phyloP scores from a whole-genome alignment of 176 grass and related monocot genomes.

The Poa pratensis region DNA sequence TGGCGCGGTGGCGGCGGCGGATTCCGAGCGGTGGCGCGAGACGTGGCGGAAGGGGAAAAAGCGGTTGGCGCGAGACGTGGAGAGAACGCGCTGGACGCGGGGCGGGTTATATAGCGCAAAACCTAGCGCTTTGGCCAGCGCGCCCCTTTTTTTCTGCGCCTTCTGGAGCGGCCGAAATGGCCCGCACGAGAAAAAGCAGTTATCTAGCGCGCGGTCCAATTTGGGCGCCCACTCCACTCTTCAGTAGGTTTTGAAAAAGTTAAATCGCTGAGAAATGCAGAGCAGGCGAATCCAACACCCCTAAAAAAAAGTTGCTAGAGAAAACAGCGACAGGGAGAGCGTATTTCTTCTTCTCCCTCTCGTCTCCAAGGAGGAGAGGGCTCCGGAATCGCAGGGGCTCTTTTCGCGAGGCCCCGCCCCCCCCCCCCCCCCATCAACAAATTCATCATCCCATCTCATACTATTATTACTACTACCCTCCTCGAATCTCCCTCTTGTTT shows the following conservation, averaged over 20 bases:
- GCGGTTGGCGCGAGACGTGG: too few relatives aligned
- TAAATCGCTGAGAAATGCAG: conserved; percentile 20
- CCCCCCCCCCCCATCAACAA: neutral
- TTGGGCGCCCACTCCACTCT: too few relatives aligned
- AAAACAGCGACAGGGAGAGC: neutral
- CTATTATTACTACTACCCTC: neutral
- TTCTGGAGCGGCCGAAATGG: too few relatives aligned
- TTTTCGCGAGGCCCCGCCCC: conserved; percentile 31
- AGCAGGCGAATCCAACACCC: conserved; percentile 42
- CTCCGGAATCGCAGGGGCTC: conserved; percentile 42
- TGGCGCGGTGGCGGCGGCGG: too few relatives aligned
- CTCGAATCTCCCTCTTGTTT: neutral
- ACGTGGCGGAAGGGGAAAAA: too few relatives aligned
- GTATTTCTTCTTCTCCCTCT: conserved; percentile 37
- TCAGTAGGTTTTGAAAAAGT: conserved; percentile 35
- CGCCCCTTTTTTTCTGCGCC: too few relatives aligned
- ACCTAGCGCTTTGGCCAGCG: too few relatives aligned
- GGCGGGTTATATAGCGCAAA: too few relatives aligned
- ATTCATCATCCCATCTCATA: neutral
- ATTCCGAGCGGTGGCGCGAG: too few relatives aligned
- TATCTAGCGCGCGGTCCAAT: too few relatives aligned
- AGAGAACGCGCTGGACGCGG: too few relatives aligned
- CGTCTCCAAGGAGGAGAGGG: conserved; percentile 37
- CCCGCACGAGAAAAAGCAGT: too few relatives aligned
- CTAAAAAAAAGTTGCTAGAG: conserved; percentile 47